Percentiles rank a stretch among this genome's conserved stretches.
Conservation (phyloP, 2,329 filamentous ascomycete genomes). For the Curvularia spicifera region DNA sequence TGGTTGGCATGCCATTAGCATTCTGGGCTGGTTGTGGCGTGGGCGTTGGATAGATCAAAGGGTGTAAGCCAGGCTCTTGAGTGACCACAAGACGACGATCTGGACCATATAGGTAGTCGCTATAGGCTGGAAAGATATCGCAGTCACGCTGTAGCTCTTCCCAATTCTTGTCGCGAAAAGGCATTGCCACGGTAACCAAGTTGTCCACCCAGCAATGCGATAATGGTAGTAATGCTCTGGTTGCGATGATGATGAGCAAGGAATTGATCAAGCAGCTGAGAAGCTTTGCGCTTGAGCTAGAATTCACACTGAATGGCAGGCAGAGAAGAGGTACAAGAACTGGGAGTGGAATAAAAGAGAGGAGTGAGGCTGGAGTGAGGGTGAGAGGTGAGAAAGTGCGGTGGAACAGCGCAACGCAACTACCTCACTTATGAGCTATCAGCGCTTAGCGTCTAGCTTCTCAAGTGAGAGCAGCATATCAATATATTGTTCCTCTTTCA, state of each 20-base stretch:
- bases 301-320: neutral
- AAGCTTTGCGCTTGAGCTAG: neutral
- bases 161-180: conserved; percentile 25
- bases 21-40: conserved; percentile 4
- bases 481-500: neutral
- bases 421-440: neutral
- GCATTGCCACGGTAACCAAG: conserved; percentile 17
- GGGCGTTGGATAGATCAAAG: conserved; percentile 14
- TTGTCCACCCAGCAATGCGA: neutral
- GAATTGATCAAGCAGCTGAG: neutral
- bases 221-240: neutral
- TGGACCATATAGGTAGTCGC: conserved; percentile 28
- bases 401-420: conserved; percentile 2
- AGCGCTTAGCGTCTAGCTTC: neutral
- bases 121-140: conserved; percentile 31
- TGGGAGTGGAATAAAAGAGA: neutral
- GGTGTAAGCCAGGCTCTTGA: conserved; percentile 27
- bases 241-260: neutral
- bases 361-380: neutral
- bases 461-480: neutral
- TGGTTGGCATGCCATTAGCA: conserved; percentile 2
- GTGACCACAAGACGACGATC: conserved; percentile 19
- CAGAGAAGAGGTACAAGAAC: neutral
- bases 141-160: conserved; percentile 29
- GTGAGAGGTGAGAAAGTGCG: conserved; percentile 1